Evolutionary conservation across 2,329 filamentous ascomycete genomes (phyloP), one percentile per base, ranked within the genome.

Genomic region (Acarospora socialis): DNA sequence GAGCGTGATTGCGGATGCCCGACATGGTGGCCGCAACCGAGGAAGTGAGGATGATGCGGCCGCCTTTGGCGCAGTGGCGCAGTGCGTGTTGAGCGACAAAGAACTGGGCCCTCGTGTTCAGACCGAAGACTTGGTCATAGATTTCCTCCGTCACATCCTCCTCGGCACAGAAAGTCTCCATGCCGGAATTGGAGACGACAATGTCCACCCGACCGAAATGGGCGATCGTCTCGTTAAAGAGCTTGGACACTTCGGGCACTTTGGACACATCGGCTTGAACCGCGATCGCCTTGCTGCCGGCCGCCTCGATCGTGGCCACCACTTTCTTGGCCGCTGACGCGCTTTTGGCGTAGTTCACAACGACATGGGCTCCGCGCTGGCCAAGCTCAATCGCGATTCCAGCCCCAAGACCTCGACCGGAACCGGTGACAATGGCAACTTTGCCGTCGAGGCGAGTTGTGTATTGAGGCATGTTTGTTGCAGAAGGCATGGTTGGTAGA

Each of bases 1-100:
- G 63, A 4, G 71, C 73, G 52, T 81, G 76, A 59, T 81, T 69
- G 44, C 67, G 68, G 35, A 80, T 72, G 32, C 75, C 74, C 21
- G 74, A 62, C 45, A 80, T 62, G 40, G 70, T 68, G 4, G 66
- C 66, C 2, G 66, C 66, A 42, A 70, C 69, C 8, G 60, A 65
- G 34, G 55, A 61, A 66, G 70, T 70, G 37, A 70, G 56, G 43
- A 70, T 66, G 32, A 70, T 50, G 18, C 66, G 57, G 22, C 66
- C 66, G 40, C 64, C 61, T 31, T 64, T 46, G 50, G 64, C 61
- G 13, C 65, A 54, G 45, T 64, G 50, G 50, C 63, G 64, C 54
- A 60, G 66, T 16, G 63, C 62, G 57, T 73, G 55, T 64, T 71
- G 56, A 34, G 67, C 68, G 36, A 74, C 70, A 52, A 74, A 73